Base-by-base conservation (phyloP, 768 basidiomycete species). In the Chiua virens region DNA sequence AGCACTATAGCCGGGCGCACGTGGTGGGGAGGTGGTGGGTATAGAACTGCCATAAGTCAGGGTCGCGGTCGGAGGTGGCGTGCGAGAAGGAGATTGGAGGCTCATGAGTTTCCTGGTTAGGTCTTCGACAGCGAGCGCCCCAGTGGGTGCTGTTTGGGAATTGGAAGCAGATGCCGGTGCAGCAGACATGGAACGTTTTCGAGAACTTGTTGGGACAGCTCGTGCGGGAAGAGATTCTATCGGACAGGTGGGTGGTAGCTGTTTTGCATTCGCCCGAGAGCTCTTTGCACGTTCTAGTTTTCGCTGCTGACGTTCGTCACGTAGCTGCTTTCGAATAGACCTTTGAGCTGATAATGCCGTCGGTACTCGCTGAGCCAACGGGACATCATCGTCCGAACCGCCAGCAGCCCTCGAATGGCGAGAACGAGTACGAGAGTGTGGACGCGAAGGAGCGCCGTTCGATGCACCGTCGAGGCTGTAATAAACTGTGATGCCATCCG, bases 301-400 rank as follows among this genome's bases (percentile, higher is more conserved):
- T 45, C 83, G 75, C 53, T 79, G 75, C 32, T 84, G 80, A 27
- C 81, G 73, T 64, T 92, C 89, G 54, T 86, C 82, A 34, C 77
- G 77, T 21, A 89, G 82, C 63, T 90, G 80, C 40, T 76, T 74
- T 18, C 89, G 80, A 47, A 96, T 89, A 6, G 86, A 84, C 59
- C 81, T 83, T 61, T 96, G 93, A 10, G 91, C 92, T 4, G 76
- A 79, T 51, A 96, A 70, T 4, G 93, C 93, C 1, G 84, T 86
- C 5, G 92, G 93, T 48, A 92, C 90, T 27, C 85, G 77, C 56
- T 81, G 83, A 3, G 92, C 93, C 15, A 96, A 77, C 1, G 93
- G 93, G 1, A 92, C 74, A 58, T 96, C 87, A 64, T 96, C 92
- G 47, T 89, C 84, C 35, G 79, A 75, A 27, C 69, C 70, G 28